Evolutionary conservation across 345 rosid genomes (phyloP).

Genomic region (Streptanthus diversifolius): DNA sequence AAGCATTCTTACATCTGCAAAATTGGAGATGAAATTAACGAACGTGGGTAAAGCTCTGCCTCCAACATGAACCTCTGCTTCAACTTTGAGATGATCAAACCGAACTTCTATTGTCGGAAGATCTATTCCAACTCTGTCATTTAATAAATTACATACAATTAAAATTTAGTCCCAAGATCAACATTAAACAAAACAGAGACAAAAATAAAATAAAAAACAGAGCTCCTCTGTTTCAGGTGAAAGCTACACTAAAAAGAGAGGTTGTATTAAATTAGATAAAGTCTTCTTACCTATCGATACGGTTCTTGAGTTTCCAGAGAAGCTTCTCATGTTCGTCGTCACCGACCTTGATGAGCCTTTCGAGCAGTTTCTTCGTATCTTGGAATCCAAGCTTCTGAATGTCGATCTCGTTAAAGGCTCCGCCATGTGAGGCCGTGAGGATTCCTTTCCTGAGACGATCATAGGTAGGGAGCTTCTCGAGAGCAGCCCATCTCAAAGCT

Average conservation of each 20-base stretch:
- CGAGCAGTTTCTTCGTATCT: constrained; percentile 65
- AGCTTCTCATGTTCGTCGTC: constrained; percentile 88
- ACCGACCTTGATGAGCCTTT: constrained; percentile 63
- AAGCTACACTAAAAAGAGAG: background rate
- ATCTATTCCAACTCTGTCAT: constrained; percentile 73
- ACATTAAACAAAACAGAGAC: background rate
- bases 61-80: constrained; percentile 59
- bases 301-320: constrained; percentile 68
- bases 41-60: constrained; percentile 66
- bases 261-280: background rate
- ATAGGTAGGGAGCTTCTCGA: constrained; percentile 80
- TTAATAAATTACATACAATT: background rate
- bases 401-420: constrained; percentile 54
- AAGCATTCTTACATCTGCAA: constrained; percentile 48
- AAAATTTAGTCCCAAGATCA: background rate
- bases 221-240: constrained; percentile 3
- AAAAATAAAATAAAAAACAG: background rate
- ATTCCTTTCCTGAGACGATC: constrained; percentile 67
- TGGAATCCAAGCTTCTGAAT: constrained; percentile 59
- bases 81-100: constrained; percentile 62
- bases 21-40: constrained; percentile 43
- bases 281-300: constrained; percentile 58
- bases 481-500: constrained; percentile 88
- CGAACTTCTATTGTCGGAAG: constrained; percentile 86
- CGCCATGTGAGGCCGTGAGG: constrained; percentile 48